phyloP scores from a whole-genome alignment of 768 basidiomycete genomes.

The Auriscalpium microsporum region DNA sequence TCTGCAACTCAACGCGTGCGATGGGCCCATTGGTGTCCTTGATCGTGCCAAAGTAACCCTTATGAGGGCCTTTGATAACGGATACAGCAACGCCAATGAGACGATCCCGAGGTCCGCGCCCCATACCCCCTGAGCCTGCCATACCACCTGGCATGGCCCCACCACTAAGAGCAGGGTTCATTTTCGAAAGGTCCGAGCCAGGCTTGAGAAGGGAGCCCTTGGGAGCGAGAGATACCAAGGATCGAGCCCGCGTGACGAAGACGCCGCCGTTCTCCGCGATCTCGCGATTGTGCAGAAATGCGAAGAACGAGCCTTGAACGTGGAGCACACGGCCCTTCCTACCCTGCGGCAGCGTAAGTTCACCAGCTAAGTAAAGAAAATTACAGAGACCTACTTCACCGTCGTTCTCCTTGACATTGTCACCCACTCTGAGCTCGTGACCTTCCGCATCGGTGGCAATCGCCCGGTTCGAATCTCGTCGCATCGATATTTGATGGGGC shows the following conservation, averaged over 20 bases:
- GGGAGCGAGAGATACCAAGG: slow-evolving; percentile 77
- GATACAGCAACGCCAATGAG: slow-evolving; percentile 73
- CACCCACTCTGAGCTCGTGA: slow-evolving; percentile 77
- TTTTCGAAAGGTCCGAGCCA: slow-evolving; percentile 74
- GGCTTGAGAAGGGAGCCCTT: slow-evolving; percentile 67
- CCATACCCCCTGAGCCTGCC: slow-evolving; percentile 72
- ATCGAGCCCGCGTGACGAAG: slow-evolving; percentile 83
- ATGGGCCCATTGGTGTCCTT: slow-evolving; percentile 88
- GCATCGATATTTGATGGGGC: slow-evolving; percentile 92
- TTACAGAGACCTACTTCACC: slow-evolving; percentile 56
- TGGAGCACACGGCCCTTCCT: slow-evolving; percentile 89
- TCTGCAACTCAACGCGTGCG: slow-evolving; percentile 84
- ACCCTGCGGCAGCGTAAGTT: slow-evolving; percentile 34
- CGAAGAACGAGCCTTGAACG: slow-evolving; percentile 89
- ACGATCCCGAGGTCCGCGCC: slow-evolving; percentile 72
- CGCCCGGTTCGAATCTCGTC: slow-evolving; percentile 69
- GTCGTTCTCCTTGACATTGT: slow-evolving; percentile 88
- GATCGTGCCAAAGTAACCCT: slow-evolving; percentile 86
- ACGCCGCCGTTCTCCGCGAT: slow-evolving; percentile 87
- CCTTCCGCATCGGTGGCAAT: slow-evolving; percentile 88
- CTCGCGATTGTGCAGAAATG: slow-evolving; percentile 91
- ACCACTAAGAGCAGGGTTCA: slow-evolving; percentile 73
- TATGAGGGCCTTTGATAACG: slow-evolving; percentile 81
- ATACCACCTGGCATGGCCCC: slow-evolving; percentile 59
- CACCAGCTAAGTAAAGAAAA: neutral